Conservation (phyloP, 768 basidiomycete species). For the Pleurotus salmoneostramineus region DNA sequence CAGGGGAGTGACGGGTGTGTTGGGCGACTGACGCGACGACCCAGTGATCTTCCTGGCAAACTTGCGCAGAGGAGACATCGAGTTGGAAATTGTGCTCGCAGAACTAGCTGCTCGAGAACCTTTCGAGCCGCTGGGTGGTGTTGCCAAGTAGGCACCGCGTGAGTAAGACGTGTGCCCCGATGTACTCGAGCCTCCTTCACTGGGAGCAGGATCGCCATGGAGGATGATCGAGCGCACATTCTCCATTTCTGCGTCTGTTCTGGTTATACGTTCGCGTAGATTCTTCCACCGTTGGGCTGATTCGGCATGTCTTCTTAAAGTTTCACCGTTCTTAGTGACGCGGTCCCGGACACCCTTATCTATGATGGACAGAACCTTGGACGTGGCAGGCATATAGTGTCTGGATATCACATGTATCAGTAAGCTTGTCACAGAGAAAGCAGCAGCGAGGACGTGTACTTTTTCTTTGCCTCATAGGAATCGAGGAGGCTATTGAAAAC, state of each 20-base stretch:
- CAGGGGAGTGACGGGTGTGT: constrained; percentile 41
- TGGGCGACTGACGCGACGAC: constrained; percentile 27
- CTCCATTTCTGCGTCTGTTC: constrained; percentile 84
- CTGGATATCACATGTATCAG: constrained; percentile 32
- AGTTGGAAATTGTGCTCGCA: constrained; percentile 59
- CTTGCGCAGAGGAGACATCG: constrained; percentile 79
- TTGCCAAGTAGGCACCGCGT: constrained; percentile 59
- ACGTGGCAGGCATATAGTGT: constrained; percentile 92
- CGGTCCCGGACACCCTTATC: constrained; percentile 92
- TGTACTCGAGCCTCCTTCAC: constrained; percentile 68
- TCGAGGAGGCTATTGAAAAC: constrained; percentile 64
- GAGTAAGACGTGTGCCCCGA: constrained; percentile 45
- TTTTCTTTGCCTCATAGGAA: constrained; percentile 85
- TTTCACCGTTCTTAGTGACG: constrained; percentile 96
- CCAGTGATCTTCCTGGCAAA: constrained; percentile 70
- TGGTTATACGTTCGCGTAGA: constrained; percentile 71
- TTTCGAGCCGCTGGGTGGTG: constrained; percentile 52
- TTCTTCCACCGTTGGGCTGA: constrained; percentile 84
- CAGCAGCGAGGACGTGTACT: constrained; percentile 41
- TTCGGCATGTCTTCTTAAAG: constrained; percentile 84
- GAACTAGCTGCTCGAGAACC: constrained; percentile 37
- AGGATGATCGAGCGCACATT: constrained; percentile 56
- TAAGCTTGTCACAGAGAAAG: constrained; percentile 6
- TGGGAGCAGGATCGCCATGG: constrained; percentile 44
- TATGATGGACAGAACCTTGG: constrained; percentile 89